Percentiles rank a stretch among this genome's conserved stretches.
Evolutionary conservation across 179 eudicot species (phyloP).

Genomic region (Camellia oleifera): DNA sequence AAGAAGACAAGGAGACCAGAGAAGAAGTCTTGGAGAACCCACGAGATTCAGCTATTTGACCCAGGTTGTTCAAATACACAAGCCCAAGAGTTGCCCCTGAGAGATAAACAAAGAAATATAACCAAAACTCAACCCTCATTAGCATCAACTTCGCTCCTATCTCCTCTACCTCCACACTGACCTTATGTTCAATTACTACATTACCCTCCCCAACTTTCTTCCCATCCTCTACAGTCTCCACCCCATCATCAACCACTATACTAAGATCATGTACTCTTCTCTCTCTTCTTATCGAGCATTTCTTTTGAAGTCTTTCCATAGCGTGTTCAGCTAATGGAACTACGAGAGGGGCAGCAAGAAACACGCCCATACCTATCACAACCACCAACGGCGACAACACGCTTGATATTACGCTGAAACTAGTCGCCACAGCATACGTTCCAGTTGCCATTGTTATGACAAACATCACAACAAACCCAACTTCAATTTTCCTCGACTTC

Average conservation of each 20-base stretch:
- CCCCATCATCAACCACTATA: conserved; percentile 16
- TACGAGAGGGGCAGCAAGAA: conserved; percentile 44
- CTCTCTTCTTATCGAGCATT: conserved; percentile 36
- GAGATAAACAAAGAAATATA: conserved; percentile 66
- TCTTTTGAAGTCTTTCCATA: conserved; percentile 28
- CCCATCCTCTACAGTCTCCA: conserved; percentile 16
- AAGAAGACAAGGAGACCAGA: conserved; percentile 78
- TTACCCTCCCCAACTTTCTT: conserved; percentile 5
- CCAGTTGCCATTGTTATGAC: conserved; percentile 65
- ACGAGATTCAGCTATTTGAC: conserved; percentile 87
- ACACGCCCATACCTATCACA: conserved; percentile 42
- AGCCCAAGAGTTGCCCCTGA: conserved; percentile 83
- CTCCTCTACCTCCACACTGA: conserved; percentile 33
- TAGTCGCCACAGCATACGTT: conserved; percentile 48
- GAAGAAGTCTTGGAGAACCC: conserved; percentile 51
- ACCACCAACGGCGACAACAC: conserved; percentile 24
- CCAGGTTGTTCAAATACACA: conserved; percentile 81
- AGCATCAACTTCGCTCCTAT: conserved; percentile 58
- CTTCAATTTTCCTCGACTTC: conserved; percentile 28
- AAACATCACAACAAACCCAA: conserved; percentile 53
- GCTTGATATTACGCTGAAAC: conserved; percentile 35
- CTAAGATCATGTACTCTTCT: conserved; percentile 35
- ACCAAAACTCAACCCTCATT: conserved; percentile 69
- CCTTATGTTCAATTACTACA: conserved; percentile 15
- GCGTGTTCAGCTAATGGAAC: conserved; percentile 50